Conservation (phyloP, 108 stramenopile species). For the Cyclotella cryptica region DNA sequence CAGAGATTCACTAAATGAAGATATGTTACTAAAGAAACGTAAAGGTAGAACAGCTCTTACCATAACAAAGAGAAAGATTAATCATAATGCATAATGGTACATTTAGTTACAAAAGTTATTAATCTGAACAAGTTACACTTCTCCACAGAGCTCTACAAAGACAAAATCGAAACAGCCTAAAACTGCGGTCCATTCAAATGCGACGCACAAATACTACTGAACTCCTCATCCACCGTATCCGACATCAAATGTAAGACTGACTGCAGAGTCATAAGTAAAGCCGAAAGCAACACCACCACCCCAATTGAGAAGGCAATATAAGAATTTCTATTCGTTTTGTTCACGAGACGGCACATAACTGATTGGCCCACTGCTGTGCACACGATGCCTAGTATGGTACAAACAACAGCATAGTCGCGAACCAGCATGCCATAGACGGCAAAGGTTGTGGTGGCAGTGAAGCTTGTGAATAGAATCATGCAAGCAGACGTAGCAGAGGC, state of each 20-base stretch:
- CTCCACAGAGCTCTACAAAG: too few species aligned
- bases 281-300: constrained; percentile 84
- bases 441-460: constrained; percentile 90
- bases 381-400: constrained; percentile 88
- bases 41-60: too few species aligned
- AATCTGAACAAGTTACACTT: too few species aligned
- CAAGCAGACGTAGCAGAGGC: constrained; percentile 87
- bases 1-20: too few species aligned
- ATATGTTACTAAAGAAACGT: too few species aligned
- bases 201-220: constrained; percentile 31
- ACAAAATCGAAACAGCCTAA: background rate
- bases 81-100: too few species aligned
- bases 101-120: too few species aligned
- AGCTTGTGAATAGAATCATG: constrained; percentile 95
- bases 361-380: constrained; percentile 86
- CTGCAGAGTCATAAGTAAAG: constrained; percentile 78
- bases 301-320: constrained; percentile 96
- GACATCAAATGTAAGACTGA: constrained; percentile 45
- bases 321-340: constrained; percentile 90
- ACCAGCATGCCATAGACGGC: constrained; percentile 92
- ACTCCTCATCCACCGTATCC: constrained; percentile 30
- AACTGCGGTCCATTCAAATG: constrained; percentile 35
- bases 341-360: constrained; percentile 80
- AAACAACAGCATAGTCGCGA: constrained; percentile 85
- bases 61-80: too few species aligned